Conservation (phyloP, 225 moss, liverwort and hornwort genomes). For the Pseudoscleropodium purum region DNA sequence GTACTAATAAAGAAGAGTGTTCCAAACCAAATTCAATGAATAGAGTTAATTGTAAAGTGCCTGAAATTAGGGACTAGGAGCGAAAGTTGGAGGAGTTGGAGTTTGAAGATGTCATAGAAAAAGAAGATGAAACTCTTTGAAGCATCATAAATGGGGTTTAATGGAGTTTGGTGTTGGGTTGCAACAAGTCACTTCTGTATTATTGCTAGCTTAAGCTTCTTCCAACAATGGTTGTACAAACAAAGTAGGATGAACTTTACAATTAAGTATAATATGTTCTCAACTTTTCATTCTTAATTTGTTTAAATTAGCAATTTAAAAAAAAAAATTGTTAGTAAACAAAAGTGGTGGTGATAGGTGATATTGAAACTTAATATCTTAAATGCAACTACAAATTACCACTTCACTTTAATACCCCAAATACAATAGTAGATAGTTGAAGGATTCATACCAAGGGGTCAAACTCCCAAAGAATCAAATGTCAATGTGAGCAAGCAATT, state of each 20-base stretch:
- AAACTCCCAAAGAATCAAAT: not conserved
- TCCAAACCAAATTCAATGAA: not conserved
- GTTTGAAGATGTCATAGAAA: not conserved
- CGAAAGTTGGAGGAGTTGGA: accelerated
- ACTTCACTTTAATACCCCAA: not conserved
- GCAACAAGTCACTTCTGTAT: not conserved
- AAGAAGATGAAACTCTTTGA: not conserved
- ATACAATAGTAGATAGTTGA: not conserved
- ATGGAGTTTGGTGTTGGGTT: not conserved
- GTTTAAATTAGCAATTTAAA: not conserved
- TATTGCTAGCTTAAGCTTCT: accelerated
- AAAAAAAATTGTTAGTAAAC: not conserved
- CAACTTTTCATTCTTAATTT: not conserved
- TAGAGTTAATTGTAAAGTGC: not conserved
- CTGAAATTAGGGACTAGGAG: not conserved
- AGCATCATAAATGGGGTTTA: accelerated
- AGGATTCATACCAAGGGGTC: not conserved
- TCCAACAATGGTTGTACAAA: not conserved
- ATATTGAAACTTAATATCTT: not conserved
- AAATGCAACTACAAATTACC: not conserved
- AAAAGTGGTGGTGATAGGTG: not conserved
- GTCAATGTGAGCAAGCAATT: not conserved
- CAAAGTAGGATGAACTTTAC: not conserved
- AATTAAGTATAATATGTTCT: not conserved
- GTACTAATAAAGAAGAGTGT: not conserved